phyloP scores from a whole-genome alignment of 1,284 basidiomycete species.

The Prillingera fragicola region DNA sequence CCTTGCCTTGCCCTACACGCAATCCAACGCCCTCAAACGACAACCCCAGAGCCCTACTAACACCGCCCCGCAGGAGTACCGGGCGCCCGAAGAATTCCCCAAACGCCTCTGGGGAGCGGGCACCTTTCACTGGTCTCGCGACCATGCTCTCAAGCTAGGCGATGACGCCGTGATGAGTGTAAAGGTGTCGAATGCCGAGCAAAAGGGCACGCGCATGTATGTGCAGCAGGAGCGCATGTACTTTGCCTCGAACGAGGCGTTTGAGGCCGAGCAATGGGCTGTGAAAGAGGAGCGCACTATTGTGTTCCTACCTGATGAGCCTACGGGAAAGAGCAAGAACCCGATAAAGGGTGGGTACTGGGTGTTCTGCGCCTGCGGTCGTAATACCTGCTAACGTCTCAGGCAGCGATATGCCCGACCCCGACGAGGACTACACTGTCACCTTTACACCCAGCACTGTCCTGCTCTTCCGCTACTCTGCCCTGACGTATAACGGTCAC shows the following conservation, averaged over 20 bases:
- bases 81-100: too few species aligned
- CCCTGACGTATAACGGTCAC: slow-evolving; percentile 58
- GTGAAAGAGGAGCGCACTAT: slow-evolving; percentile 66
- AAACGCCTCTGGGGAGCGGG: neutral
- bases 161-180: too few species aligned
- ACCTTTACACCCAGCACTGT: slow-evolving; percentile 62
- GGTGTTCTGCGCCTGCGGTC: neutral
- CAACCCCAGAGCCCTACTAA: too few species aligned
- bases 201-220: too few species aligned
- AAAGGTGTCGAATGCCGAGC: too few species aligned
- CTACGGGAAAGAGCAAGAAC: neutral
- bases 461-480: slow-evolving; percentile 76
- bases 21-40: too few species aligned
- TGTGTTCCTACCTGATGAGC: slow-evolving; percentile 57
- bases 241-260: slow-evolving; percentile 45
- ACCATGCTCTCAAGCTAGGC: too few species aligned
- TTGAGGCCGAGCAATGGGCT: slow-evolving; percentile 54
- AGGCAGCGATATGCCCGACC: slow-evolving; percentile 42
- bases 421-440: slow-evolving; percentile 58
- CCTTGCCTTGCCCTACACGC: too few species aligned
- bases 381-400: slow-evolving; percentile 2
- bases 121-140: neutral
- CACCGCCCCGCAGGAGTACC: too few species aligned
- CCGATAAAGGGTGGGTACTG: neutral
- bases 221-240: too few species aligned